Conservation (phyloP, 306 rosid genomes). For the Quercus rubra region DNA sequence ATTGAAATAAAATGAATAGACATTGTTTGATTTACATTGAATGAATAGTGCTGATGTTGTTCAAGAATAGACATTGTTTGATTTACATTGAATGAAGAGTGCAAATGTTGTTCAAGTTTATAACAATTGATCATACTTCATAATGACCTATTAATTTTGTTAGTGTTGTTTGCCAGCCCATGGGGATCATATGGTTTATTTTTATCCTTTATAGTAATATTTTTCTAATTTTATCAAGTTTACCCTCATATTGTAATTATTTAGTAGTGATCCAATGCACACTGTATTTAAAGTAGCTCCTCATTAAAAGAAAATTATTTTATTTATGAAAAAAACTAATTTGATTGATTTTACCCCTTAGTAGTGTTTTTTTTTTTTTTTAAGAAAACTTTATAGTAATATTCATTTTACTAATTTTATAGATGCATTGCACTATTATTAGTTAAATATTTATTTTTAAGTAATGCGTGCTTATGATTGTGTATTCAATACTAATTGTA, state of each 20-base stretch:
- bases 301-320: no score
- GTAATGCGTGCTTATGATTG: no score
- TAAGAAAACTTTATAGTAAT: background rate
- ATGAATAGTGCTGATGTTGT: background rate
- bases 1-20: background rate
- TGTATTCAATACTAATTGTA: no score
- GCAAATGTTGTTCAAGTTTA: background rate
- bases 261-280: no score
- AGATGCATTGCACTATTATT: background rate
- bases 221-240: no score
- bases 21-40: background rate
- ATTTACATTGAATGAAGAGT: background rate
- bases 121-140: background rate
- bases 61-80: background rate
- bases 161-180: background rate
- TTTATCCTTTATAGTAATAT: no score
- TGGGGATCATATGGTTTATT: background rate
- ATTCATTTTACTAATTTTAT: background rate
- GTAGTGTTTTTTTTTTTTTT: no score
- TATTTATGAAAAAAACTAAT: no score
- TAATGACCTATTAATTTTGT: background rate
- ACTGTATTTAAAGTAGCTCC: no score
- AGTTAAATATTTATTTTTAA: background rate
- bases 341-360: no score
- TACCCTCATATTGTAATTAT: no score